phyloP scores from a whole-genome alignment of 1,139 yeast genomes.

The Debaryomyces sp. region DNA sequence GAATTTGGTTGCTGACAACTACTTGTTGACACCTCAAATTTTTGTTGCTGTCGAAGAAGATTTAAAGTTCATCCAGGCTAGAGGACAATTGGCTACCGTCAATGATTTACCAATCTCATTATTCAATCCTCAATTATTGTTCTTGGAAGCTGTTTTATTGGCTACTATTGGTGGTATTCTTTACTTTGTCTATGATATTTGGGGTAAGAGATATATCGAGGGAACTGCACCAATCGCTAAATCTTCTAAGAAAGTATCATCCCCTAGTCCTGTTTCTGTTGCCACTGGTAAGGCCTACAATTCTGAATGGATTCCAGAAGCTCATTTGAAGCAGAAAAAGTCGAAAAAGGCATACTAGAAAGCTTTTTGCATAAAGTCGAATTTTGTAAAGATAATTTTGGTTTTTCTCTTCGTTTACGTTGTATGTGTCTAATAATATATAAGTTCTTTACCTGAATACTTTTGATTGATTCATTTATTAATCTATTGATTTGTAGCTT shows the following conservation, averaged over 20 bases:
- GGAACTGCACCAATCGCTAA: slow-evolving; percentile 41
- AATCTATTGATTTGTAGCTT: neutral
- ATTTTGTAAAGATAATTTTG: neutral
- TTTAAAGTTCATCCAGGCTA: slow-evolving; percentile 59
- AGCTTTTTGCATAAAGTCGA: neutral
- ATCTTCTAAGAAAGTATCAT: slow-evolving; percentile 22
- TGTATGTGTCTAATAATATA: neutral
- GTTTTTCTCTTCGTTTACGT: neutral
- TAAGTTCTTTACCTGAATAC: neutral
- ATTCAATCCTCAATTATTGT: slow-evolving; percentile 71
- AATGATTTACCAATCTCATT: slow-evolving; percentile 69
- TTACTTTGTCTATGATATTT: slow-evolving; percentile 49
- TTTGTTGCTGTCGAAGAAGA: slow-evolving; percentile 55
- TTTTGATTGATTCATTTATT: neutral
- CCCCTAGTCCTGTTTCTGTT: slow-evolving; percentile 30
- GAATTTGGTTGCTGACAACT: slow-evolving; percentile 59
- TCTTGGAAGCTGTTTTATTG: slow-evolving; percentile 58
- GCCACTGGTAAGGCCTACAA: slow-evolving; percentile 35
- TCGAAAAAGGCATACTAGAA: slow-evolving; percentile 27
- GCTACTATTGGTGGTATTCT: slow-evolving; percentile 53
- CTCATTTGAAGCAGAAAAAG: slow-evolving; percentile 34
- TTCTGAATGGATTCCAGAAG: slow-evolving; percentile 40
- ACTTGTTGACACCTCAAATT: slow-evolving; percentile 62
- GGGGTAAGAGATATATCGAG: slow-evolving; percentile 45
- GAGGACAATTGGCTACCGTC: slow-evolving; percentile 59